phyloP scores from a whole-genome alignment of 2,329 filamentous ascomycete genomes.

The Laburnicola sp. region DNA sequence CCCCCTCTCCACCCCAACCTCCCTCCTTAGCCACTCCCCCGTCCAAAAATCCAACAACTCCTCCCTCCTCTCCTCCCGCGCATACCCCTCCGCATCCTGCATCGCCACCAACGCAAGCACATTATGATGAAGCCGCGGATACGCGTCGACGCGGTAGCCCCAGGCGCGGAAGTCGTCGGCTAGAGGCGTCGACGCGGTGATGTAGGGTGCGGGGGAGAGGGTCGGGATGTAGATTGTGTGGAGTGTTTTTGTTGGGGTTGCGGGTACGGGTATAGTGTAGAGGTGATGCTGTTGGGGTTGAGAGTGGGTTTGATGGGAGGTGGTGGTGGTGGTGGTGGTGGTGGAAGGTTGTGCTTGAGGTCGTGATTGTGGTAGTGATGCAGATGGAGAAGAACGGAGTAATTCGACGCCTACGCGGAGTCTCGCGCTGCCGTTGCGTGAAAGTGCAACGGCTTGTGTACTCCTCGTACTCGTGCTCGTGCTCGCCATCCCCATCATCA shows the following conservation, averaged over 20 bases:
- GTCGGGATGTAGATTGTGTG: background rate
- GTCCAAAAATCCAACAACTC: constrained; percentile 1
- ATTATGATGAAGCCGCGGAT: background rate
- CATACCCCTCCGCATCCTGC: background rate
- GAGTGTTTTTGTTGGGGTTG: background rate
- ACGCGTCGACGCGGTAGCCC: constrained; percentile 1
- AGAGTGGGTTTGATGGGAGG: background rate
- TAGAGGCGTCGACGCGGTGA: background rate
- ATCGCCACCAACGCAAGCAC: background rate
- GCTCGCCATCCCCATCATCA: background rate
- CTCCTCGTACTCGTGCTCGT: no score
- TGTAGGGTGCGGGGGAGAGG: background rate
- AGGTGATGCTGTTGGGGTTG: background rate
- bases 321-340: no score
- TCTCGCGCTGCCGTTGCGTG: no score
- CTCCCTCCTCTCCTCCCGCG: background rate
- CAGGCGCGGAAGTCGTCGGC: constrained; percentile 2
- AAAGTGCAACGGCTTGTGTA: no score
- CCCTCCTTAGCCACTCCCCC: background rate
- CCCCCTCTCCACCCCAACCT: background rate
- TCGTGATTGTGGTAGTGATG: background rate
- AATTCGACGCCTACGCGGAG: no score
- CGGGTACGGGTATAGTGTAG: background rate
- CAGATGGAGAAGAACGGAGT: background rate
- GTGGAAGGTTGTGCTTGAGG: background rate